Conservation (phyloP, 2,329 filamentous ascomycete species). For the Sclerotinia spermophila region DNA sequence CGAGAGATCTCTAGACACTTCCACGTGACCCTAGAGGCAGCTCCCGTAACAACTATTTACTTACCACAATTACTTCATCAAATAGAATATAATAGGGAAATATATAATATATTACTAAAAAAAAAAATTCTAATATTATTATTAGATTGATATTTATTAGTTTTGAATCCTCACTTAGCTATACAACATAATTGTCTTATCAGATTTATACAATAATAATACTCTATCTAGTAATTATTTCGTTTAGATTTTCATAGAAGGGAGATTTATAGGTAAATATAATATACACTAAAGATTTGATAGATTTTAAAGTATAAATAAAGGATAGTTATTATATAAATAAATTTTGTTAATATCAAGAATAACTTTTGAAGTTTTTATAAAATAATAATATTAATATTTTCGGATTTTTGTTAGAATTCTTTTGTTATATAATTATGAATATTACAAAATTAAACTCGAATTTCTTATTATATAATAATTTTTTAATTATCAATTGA, state of each 20-base stretch:
- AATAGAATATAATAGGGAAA: background rate
- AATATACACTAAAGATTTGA: background rate
- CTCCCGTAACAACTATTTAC: too few relatives aligned
- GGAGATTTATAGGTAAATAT: background rate
- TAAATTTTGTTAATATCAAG: too few relatives aligned
- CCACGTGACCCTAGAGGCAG: too few relatives aligned
- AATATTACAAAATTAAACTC: background rate
- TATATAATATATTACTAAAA: background rate
- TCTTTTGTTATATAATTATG: background rate
- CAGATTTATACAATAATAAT: background rate
- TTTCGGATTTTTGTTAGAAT: too few relatives aligned
- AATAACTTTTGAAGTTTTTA: too few relatives aligned
- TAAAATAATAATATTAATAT: too few relatives aligned
- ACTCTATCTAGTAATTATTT: background rate
- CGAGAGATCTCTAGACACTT: too few relatives aligned
- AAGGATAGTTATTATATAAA: background rate
- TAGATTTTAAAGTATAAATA: too few relatives aligned
- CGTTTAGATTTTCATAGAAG: background rate
- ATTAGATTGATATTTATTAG: background rate
- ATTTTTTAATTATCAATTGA: background rate
- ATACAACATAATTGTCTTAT: background rate
- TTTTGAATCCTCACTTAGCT: background rate
- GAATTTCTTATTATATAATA: background rate
- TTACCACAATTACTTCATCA: background rate
- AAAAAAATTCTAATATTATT: background rate